Conservation (phyloP, 2,329 filamentous ascomycete species). For the Nemania serpens region DNA sequence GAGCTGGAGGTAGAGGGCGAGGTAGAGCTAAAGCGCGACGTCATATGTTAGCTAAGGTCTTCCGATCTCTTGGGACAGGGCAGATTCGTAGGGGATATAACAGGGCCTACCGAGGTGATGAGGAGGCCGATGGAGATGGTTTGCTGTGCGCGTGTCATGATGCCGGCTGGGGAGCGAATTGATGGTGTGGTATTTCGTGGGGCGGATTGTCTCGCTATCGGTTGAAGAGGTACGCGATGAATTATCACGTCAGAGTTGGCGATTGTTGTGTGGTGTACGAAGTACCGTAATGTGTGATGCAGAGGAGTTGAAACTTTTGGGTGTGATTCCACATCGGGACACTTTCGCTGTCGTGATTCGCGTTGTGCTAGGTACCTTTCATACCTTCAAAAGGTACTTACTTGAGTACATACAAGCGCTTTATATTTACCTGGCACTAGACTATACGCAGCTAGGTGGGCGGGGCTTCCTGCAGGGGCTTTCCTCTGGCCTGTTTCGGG, state of each 20-base stretch:
- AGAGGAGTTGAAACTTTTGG: conserved; percentile 7
- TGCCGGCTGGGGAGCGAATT: conserved; percentile 36
- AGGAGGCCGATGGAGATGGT: conserved; percentile 87
- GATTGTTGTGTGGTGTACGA: conserved; percentile 9
- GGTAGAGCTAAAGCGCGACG: conserved; percentile 72
- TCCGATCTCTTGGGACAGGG: background rate
- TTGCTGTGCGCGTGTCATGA: conserved; percentile 93
- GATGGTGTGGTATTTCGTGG: background rate
- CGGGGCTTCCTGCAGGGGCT: no score
- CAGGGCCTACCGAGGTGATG: conserved; percentile 75
- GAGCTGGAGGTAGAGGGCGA: conserved; percentile 81
- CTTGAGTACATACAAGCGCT: no score
- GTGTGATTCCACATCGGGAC: conserved; percentile 8
- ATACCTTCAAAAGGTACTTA: no score
- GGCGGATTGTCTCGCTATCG: background rate
- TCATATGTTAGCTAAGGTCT: conserved; percentile 10
- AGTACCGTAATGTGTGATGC: conserved; percentile 24
- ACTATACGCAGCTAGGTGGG: no score
- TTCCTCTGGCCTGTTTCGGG: no score
- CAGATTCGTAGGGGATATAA: background rate
- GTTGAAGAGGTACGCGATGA: background rate
- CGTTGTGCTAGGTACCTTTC: background rate
- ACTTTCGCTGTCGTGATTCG: conserved; percentile 17
- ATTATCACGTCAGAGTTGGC: background rate
- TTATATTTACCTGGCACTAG: no score